Evolutionary conservation across 2,329 filamentous ascomycete species (phyloP), one percentile per base, ranked within the genome.

Genomic region (Sclerotinia sclerotiorum): DNA sequence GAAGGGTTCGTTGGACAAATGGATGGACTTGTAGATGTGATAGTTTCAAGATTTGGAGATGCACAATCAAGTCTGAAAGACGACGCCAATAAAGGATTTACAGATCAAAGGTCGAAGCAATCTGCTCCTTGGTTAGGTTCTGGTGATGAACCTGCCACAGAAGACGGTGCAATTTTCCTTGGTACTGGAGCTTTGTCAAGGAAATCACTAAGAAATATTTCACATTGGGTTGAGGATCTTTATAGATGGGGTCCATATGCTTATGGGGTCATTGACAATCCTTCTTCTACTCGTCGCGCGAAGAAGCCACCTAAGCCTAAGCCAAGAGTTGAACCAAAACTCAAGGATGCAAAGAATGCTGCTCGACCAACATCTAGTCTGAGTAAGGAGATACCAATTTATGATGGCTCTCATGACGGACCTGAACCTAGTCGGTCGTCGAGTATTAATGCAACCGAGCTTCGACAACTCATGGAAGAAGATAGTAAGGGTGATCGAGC

Each of bases 131-230:
- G 94, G 94, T 82, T 97, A 35, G 93, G 93, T 1, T 84, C 84
- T 15, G 92, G 91, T 10, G 82, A 82, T 65, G 85, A 88, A 69
- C 87, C 91, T 4, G 83, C 84, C 1, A 84, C 90, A 11, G 87
- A 91, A 68, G 94, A 97, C 77, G 94, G 94, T 24, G 88, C 92
- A 10, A 86, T 98, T 46, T 98, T 98, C 75, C 85, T 94, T 8
- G 94, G 94, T 0, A 84, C 90, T 0, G 93, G 93, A 3, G 85
- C 87, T 10, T 78, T 98, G 56, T 90, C 90, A 17, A 84, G 88
- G 66, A 84, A 84, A 24, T 94, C 92, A 0, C 76, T 97, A 57
- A 84, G 88, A 60, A 88, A 90, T 74, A 77, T 97, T 35, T 90
- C 90, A 1, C 86, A 90, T 67, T 98, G 94, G 94, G 90, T 95